Conservation (phyloP, 306 rosid species). For the Prunus padus region DNA sequence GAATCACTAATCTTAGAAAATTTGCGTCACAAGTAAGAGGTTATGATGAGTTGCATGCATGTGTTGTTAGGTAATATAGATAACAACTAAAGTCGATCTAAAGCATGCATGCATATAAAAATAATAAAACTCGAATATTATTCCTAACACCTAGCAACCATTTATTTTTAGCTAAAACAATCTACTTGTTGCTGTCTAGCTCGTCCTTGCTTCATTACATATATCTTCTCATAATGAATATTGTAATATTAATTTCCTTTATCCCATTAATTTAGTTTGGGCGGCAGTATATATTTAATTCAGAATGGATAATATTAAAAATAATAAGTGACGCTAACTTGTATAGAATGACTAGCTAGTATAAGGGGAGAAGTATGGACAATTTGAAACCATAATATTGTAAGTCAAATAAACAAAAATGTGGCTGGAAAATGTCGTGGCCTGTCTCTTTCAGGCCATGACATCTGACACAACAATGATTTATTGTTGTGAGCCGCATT, state of each 20-base stretch:
- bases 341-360: neutral
- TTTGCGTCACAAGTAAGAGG: neutral
- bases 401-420: neutral
- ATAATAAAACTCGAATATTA: neutral
- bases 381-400: neutral
- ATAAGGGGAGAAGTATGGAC: neutral
- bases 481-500: too few species aligned
- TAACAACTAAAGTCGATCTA: neutral
- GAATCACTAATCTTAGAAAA: neutral
- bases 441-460: too few species aligned
- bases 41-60: constrained; percentile 5
- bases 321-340: neutral
- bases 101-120: neutral
- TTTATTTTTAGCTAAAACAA: neutral
- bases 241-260: neutral
- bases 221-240: neutral
- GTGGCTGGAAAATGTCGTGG: neutral
- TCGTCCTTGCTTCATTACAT: neutral
- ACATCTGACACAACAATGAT: too few species aligned
- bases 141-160: neutral
- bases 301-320: neutral
- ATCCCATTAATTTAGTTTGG: neutral
- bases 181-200: neutral
- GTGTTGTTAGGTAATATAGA: neutral
- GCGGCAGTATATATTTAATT: neutral